A percentile compares a stretch with the other conserved stretches of the same genome.
Evolutionary conservation across 2,329 filamentous ascomycete genomes (phyloP).

Genomic region (Colletotrichum tabaci): DNA sequence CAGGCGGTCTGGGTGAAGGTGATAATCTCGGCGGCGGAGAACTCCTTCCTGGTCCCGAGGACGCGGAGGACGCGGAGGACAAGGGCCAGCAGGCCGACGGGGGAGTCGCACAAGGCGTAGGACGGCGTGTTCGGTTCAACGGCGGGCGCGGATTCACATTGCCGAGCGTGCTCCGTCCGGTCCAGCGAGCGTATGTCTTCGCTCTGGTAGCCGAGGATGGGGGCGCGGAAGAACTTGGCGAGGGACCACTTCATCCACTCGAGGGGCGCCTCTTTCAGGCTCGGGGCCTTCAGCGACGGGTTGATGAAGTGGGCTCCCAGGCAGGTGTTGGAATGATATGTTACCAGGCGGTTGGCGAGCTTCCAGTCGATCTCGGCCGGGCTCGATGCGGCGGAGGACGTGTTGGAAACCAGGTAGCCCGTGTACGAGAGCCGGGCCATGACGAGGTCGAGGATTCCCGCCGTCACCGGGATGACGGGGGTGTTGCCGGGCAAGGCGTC

Average conservation of each 20-base stretch:
- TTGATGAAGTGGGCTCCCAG: conserved; percentile 74
- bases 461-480: conserved; percentile 67
- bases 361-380: conserved; percentile 68
- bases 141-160: conserved; percentile 45
- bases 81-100: conserved; percentile 70
- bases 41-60: conserved; percentile 56
- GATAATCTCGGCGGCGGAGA: conserved; percentile 69
- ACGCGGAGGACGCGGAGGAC: conserved; percentile 64
- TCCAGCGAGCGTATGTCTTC: conserved; percentile 65
- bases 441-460: conserved; percentile 68
- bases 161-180: conserved; percentile 44
- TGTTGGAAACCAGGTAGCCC: conserved; percentile 70
- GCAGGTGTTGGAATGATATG: conserved; percentile 64
- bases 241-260: conserved; percentile 71
- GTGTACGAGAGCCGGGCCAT: conserved; percentile 74
- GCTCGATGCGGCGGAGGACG: conserved; percentile 62
- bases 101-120: conserved; percentile 75
- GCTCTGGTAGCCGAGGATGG: conserved; percentile 70
- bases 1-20: conserved; percentile 74
- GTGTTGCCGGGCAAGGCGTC: conserved; percentile 69
- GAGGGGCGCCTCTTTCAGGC: conserved; percentile 56
- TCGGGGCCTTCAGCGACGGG: conserved; percentile 68
- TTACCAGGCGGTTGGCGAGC: conserved; percentile 63
- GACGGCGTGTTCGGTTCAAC: conserved; percentile 69
- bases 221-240: conserved; percentile 63